These are phyloP conservation scores for Aspergillus proliferans DNA, from an alignment of 2,329 filamentous ascomycete genomes.

Conservation along the genomic window DNA sequence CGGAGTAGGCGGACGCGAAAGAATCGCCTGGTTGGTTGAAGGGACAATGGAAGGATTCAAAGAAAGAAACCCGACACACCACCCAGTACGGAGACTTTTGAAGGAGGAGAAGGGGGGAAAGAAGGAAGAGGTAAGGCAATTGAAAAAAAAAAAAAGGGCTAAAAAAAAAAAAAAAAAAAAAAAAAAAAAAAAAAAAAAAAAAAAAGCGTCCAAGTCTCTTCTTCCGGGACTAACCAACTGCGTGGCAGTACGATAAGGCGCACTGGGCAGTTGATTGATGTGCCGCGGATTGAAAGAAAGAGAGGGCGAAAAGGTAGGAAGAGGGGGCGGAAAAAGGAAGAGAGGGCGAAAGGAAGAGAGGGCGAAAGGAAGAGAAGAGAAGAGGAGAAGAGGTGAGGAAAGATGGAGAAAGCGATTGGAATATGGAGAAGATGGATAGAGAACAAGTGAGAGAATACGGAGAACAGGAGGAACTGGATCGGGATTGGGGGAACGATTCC, in stretches of 20 bases:
- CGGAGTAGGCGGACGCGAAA: neutral
- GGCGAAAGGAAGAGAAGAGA: conserved; percentile 11
- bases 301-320: conserved; percentile 4
- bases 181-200: conserved; percentile 7
- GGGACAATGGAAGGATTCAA: conserved; percentile 3
- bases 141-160: conserved; percentile 6
- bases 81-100: neutral
- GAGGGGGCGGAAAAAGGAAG: conserved; percentile 8
- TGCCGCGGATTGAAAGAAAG: conserved; percentile 14
- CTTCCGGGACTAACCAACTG: conserved; percentile 19
- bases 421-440: conserved; percentile 17
- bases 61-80: neutral
- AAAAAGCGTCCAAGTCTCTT: conserved; percentile 8
- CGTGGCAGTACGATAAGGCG: conserved; percentile 25
- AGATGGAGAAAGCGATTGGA: conserved; percentile 10
- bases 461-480: no score
- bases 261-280: conserved; percentile 20
- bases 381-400: conserved; percentile 10
- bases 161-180: neutral
- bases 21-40: conserved; percentile 3
- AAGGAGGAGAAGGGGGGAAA: conserved; percentile 1
- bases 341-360: conserved; percentile 6
- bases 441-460: conserved; percentile 10
- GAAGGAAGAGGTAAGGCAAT: conserved; percentile 6
- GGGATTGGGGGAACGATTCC: no score